phyloP scores from a whole-genome alignment of 2,329 filamentous ascomycete species.

The Nannizziopsis arthrosporioides region DNA sequence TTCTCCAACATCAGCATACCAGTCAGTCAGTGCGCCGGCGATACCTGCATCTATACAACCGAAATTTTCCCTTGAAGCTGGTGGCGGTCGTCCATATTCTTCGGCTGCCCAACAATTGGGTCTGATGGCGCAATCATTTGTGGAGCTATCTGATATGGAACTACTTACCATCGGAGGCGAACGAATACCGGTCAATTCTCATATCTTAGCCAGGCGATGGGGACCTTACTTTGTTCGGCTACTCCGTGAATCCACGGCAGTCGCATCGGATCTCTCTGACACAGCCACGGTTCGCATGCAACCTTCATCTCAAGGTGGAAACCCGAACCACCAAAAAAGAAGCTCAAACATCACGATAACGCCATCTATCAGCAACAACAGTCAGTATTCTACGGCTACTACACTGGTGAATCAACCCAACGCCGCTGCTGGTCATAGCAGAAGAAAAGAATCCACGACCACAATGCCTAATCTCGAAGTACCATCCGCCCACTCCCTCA shows the following conservation, averaged over 20 bases:
- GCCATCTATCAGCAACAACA: constrained; percentile 36
- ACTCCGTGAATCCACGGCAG: constrained; percentile 63
- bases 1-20: constrained; percentile 67
- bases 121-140: constrained; percentile 61
- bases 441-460: neutral
- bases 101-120: constrained; percentile 75
- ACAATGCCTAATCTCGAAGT: constrained; percentile 36
- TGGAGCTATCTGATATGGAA: constrained; percentile 94
- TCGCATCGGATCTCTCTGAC: constrained; percentile 58
- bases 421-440: constrained; percentile 20
- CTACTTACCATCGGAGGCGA: constrained; percentile 85
- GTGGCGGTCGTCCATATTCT: constrained; percentile 64
- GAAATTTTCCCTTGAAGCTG: constrained; percentile 43
- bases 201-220: constrained; percentile 78
- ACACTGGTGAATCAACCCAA: constrained; percentile 29
- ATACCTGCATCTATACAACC: constrained; percentile 44
- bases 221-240: constrained; percentile 92
- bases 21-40: constrained; percentile 67
- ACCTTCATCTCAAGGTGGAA: constrained; percentile 23
- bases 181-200: constrained; percentile 84
- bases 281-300: constrained; percentile 59
- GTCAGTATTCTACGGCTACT: constrained; percentile 33
- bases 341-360: constrained; percentile 83
- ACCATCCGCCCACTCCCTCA: constrained; percentile 43
- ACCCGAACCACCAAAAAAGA: constrained; percentile 48